Conservation (phyloP, 1,284 basidiomycete genomes). For the Malassezia globosa region DNA sequence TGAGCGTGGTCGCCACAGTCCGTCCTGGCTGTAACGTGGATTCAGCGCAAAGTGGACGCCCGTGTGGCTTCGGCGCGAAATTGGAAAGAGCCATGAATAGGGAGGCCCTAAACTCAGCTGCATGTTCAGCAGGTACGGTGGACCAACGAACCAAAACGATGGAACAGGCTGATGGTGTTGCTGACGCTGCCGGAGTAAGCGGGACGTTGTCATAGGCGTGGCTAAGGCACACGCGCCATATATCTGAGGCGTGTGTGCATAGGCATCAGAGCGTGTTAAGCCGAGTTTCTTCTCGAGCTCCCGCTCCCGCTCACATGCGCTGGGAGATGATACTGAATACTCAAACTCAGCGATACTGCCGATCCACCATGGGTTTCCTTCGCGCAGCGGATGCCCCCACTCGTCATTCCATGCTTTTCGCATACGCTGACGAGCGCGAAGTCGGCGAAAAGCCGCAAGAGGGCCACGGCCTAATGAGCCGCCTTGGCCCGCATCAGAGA, state of each 20-base stretch:
- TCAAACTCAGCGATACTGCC: constrained; percentile 40
- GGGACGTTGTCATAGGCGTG: too few species aligned
- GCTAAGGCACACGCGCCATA: too few species aligned
- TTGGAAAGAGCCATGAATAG: constrained; percentile 7
- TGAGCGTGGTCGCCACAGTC: constrained; percentile 8
- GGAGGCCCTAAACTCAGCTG: constrained; percentile 12
- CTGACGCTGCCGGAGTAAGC: too few species aligned
- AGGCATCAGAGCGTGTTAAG: neutral
- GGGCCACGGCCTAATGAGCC: constrained; percentile 9
- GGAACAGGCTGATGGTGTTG: too few species aligned
- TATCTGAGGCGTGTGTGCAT: too few species aligned
- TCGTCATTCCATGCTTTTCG: constrained; percentile 57
- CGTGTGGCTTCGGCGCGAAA: neutral
- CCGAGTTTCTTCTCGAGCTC: constrained; percentile 8
- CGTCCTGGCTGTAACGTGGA: constrained; percentile 6
- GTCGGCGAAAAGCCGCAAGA: constrained; percentile 4
- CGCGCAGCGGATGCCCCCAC: constrained; percentile 62
- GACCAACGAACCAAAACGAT: neutral
- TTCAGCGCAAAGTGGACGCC: constrained; percentile 14
- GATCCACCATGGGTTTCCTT: constrained; percentile 77
- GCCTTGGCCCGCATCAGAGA: constrained; percentile 19
- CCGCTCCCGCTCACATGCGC: constrained; percentile 2
- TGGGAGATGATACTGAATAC: neutral
- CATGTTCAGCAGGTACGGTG: constrained; percentile 13
- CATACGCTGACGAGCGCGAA: constrained; percentile 10